Evolutionary conservation across 257 asterid genomes (phyloP).

Genomic region (Oldenlandia corymbosa): DNA sequence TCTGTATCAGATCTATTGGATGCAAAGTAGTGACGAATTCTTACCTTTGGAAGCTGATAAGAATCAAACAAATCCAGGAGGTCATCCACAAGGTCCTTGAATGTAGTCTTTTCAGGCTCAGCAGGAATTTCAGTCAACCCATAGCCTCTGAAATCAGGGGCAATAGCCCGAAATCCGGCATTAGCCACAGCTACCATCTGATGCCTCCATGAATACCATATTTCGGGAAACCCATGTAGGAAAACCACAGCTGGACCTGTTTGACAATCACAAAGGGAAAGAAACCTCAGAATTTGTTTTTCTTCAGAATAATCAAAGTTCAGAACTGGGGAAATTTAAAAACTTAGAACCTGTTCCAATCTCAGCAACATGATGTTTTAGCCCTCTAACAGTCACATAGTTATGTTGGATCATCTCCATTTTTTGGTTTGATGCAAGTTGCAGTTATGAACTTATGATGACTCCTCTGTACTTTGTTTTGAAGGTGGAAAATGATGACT

Average conservation of each 20-base stretch:
- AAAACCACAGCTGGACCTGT: no score
- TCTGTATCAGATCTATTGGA: no score
- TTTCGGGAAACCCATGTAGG: conserved; percentile 34
- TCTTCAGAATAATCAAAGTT: no score
- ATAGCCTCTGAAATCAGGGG: conserved; percentile 47
- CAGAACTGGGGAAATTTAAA: background rate
- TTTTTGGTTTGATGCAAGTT: background rate
- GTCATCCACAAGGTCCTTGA: conserved; percentile 17
- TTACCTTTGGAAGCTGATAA: conserved; percentile 44
- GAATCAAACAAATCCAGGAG: conserved; percentile 39
- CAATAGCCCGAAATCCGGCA: no score
- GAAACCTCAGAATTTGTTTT: no score
- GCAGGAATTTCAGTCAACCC: conserved; percentile 48
- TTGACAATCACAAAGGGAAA: no score
- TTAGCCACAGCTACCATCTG: no score
- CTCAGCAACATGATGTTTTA: conserved; percentile 31
- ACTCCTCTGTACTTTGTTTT: no score
- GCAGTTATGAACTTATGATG: no score
- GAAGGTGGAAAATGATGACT: no score
- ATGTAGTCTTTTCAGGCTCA: conserved; percentile 37
- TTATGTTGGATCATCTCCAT: conserved; percentile 30
- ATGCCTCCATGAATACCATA: conserved; percentile 34
- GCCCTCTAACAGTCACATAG: conserved; percentile 20
- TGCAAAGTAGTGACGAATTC: no score
- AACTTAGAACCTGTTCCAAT: conserved; percentile 13